A percentile compares a stretch with the other conserved stretches of the same genome.
phyloP scores from a whole-genome alignment of 345 rosid genomes.

The Eucalyptus rudis region DNA sequence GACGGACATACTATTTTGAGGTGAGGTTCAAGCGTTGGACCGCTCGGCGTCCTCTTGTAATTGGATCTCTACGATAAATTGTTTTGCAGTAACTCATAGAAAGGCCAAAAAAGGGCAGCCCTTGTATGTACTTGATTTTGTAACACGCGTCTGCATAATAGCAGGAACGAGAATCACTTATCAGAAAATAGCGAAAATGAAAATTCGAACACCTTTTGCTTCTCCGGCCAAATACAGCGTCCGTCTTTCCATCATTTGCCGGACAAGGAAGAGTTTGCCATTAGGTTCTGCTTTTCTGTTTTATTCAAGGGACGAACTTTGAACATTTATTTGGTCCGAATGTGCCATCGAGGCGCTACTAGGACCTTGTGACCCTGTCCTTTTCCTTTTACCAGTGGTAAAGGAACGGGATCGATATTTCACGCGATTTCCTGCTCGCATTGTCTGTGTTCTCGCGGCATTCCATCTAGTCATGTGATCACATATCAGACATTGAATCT shows the following conservation, averaged over 20 bases:
- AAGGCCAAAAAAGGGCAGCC: neutral
- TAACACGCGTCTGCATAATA: neutral
- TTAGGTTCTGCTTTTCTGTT: neutral
- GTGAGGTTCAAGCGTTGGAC: neutral
- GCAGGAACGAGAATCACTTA: neutral
- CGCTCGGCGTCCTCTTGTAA: neutral
- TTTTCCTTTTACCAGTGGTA: neutral
- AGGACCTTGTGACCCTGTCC: no score
- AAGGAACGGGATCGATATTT: neutral
- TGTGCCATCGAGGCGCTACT: no score
- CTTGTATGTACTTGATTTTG: neutral
- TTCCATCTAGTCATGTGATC: neutral
- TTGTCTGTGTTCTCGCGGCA: neutral
- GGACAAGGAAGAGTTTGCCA: neutral
- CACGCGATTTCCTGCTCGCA: neutral
- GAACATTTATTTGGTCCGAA: neutral
- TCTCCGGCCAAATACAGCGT: neutral
- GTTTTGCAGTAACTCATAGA: neutral
- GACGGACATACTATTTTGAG: neutral
- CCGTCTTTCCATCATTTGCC: neutral
- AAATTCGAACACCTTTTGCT: neutral
- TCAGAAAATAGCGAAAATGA: neutral
- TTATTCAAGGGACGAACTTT: neutral
- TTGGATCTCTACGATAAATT: neutral
- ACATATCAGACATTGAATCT: neutral